Conservation (phyloP, 352 stramenopile species). For the Pythium pectinolyticum region DNA sequence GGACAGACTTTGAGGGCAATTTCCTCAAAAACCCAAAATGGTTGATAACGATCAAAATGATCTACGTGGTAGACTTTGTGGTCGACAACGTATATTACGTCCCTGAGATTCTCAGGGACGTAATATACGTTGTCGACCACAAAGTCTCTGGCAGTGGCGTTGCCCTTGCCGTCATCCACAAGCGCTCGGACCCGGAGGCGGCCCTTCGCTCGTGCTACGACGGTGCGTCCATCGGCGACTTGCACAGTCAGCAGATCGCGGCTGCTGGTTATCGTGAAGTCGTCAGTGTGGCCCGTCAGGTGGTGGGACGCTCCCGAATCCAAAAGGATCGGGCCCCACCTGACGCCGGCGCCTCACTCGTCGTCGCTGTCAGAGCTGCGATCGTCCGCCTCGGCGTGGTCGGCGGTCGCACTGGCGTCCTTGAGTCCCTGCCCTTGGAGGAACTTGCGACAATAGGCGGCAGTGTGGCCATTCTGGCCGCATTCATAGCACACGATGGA, state of each 20-base stretch:
- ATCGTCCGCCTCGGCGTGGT: background rate
- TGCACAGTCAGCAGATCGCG: slow-evolving; percentile 1
- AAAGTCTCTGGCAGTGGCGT: background rate
- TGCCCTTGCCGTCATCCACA: background rate
- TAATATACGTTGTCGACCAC: slow-evolving; percentile 14
- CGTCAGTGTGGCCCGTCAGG: slow-evolving; percentile 10
- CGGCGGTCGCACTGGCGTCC: background rate
- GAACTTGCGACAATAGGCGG: background rate
- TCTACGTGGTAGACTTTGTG: no score
- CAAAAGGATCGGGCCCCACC: slow-evolving; percentile 6
- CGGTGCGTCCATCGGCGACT: slow-evolving; percentile 3
- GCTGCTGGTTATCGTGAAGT: background rate
- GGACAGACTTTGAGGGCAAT: no score
- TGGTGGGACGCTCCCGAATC: slow-evolving; percentile 15
- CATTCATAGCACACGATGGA: background rate
- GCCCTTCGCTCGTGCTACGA: slow-evolving; percentile 2
- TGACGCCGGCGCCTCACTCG: background rate
- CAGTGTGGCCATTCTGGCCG: background rate
- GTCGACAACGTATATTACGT: slow-evolving; percentile 17
- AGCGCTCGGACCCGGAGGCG: background rate
- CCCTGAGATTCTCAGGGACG: background rate
- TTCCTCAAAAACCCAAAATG: no score
- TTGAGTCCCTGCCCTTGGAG: background rate
- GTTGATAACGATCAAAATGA: no score
- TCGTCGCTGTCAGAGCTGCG: background rate